Evolutionary conservation across 164 flowering plant species (phyloP).

Genomic region (Paratinospora sagittata): DNA sequence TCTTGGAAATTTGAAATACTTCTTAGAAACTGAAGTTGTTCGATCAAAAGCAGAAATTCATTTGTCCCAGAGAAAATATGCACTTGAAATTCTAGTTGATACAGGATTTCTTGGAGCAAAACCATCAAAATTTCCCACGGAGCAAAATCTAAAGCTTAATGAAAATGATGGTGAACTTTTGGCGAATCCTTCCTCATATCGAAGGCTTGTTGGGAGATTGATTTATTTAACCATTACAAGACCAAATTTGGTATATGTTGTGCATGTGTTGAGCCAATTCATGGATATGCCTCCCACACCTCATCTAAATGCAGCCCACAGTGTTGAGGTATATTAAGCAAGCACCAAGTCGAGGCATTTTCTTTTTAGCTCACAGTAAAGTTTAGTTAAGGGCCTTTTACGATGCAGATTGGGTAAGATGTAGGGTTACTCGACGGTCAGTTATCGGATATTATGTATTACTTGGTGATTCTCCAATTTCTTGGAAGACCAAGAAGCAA

Average conservation of each 20-base stretch:
- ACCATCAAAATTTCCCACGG: background rate
- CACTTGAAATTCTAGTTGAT: background rate
- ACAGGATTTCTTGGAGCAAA: background rate
- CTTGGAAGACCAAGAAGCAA: background rate
- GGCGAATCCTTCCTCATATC: background rate
- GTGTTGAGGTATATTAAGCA: background rate
- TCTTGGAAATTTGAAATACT: slow-evolving; percentile 1
- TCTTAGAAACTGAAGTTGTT: background rate
- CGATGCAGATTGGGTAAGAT: background rate
- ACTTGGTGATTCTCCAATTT: background rate
- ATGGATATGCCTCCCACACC: background rate
- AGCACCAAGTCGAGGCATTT: background rate
- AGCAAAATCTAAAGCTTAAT: background rate
- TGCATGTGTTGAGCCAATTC: background rate
- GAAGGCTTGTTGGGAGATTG: background rate
- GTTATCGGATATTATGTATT: background rate
- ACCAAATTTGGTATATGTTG: background rate
- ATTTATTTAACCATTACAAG: background rate
- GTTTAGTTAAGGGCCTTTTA: background rate
- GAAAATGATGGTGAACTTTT: too few relatives aligned
- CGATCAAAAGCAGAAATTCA: background rate
- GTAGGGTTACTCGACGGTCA: background rate
- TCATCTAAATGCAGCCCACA: background rate
- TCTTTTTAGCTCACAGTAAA: background rate
- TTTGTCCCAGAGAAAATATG: background rate